Base-by-base conservation (phyloP, 1,284 basidiomycete species). In the Cutaneotrichosporon sp. region DNA sequence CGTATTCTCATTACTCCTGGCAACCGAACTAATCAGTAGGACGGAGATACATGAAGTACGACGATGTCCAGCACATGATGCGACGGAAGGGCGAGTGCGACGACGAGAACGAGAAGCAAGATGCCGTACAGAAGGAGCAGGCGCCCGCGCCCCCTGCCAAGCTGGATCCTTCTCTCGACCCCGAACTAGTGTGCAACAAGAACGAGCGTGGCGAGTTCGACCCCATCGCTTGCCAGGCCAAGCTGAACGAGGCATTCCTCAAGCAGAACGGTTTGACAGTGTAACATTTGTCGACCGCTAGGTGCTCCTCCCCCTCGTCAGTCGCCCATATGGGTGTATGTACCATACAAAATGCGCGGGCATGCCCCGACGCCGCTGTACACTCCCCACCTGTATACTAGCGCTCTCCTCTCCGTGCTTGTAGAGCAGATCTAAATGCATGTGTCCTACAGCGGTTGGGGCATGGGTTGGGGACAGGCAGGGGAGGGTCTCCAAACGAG, bases 1-100 rank as follows among this genome's bases (percentile, higher is more conserved):
- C 57, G 67, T 62, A 29, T 14, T 27, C 42, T 4, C 20, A n/a
- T 11, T n/a, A n/a, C 31, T 31, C 4, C 29, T 31, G 4, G 29
- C n/a, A 22, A 9, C 32, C 16, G 10, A 27, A 17, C 47, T 49
- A 20, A 48, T 37, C 9, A 32, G 12, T 32, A 51, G 49, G 49
- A 11, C 41, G 31, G 31, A 39, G 52, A 29, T 60, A 51, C 46
- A 54, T 60, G 52, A 56, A 46, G 22, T 56, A 46, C 31, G 46
- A 54, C 38, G 58, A 60, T 27, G 52, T 60, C n/a, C 42, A 56
- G 54, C 25, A 34, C 26, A 50, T 60, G 43, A 45, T 48, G 22
- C 35, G 14, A 31, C 31, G 29, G n/a, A 20, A 20, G 35, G 22
- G 39, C 19, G 22, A 25, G 14, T 24, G 24, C 19, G 7, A 31